phyloP scores from a whole-genome alignment of 1,284 basidiomycete species.

The Papiliotrema nemorosa region DNA sequence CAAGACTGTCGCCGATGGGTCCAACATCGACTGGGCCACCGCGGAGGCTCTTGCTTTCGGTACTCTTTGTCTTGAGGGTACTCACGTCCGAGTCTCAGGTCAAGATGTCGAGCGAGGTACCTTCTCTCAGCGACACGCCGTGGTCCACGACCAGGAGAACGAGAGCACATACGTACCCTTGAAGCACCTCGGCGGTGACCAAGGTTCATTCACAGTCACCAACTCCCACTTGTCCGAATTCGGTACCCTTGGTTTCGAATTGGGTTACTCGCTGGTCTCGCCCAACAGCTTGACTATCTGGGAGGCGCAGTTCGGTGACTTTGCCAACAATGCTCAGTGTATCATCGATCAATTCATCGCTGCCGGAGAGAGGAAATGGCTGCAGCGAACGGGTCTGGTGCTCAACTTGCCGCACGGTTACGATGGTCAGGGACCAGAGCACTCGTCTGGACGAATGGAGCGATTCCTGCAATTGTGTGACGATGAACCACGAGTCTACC shows the following conservation, averaged over 20 bases:
- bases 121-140: conserved; percentile 98
- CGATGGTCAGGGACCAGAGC: conserved; percentile 98
- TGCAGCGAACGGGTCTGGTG: conserved; percentile 90
- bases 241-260: conserved; percentile 93
- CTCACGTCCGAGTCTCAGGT: conserved; percentile 92
- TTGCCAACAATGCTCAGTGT: conserved; percentile 59
- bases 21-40: conserved; percentile 97
- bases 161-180: conserved; percentile 87
- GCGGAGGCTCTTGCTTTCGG: conserved; percentile 98
- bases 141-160: conserved; percentile 92
- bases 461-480: conserved; percentile 97
- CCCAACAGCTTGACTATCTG: conserved; percentile 92
- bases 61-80: conserved; percentile 84
- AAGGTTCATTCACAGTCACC: conserved; percentile 90
- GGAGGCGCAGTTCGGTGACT: conserved; percentile 99
- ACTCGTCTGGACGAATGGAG: conserved; percentile 94
- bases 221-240: conserved; percentile 98
- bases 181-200: conserved; percentile 79
- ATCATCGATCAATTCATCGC: conserved; percentile 99
- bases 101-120: conserved; percentile 99
- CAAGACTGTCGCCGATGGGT: conserved; percentile 85
- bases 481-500: conserved; percentile 92
- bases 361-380: conserved; percentile 96
- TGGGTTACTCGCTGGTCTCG: conserved; percentile 97
- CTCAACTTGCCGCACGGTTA: conserved; percentile 94